Base-by-base conservation (phyloP, 306 rosid genomes). In the Malus orientalis region DNA sequence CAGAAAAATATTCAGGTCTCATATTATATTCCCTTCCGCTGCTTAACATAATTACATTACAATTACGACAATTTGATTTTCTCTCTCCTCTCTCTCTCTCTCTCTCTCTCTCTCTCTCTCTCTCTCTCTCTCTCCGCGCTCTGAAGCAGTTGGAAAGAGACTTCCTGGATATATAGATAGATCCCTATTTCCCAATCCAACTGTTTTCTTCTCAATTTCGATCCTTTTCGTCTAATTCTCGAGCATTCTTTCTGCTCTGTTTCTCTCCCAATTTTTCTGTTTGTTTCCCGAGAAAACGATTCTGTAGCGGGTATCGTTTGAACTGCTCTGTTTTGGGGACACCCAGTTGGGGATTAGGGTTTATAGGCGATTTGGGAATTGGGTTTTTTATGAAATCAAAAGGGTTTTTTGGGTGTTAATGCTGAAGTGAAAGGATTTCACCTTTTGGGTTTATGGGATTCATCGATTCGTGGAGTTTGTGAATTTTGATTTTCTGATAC, bases 251-350 rank as follows among this genome's bases (percentile, higher is more conserved):
- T 33, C 38, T 23, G n/a, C 70, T 78, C 74, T 29, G 81, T 78
- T 87, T 67, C 20, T 15, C 72, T 78, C 76, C 55, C 55, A 16
- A 51, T 5, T 51, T 9, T 51, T 81, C 49, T 1, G 45, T 75
- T 70, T 83, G 78, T 36, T 36, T 70, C 8, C 63, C 16, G 54
- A 73, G 62, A 32, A 33, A 15, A 38, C 67, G 74, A 66, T 59
- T 51, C 32, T 36, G 69, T 30, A 61, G 3, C 58, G 32, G n/a
- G 42, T 13, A 23, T 81, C 70, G 70, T 78, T 61, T 66, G 19
- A 25, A 63, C 87, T 89, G 96, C 97, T 90, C 97, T 92, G 97
- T 90, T 92, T 85, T 84, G 59, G 1, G 44, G 29, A 59, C 42
- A 40, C 61, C 61, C 70, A 60, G 45, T 74, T 79, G 74, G 62